Percentiles rank a stretch among this genome's conserved stretches.
Conservation (phyloP, 306 rosid species). For the Mimosa pudica region DNA sequence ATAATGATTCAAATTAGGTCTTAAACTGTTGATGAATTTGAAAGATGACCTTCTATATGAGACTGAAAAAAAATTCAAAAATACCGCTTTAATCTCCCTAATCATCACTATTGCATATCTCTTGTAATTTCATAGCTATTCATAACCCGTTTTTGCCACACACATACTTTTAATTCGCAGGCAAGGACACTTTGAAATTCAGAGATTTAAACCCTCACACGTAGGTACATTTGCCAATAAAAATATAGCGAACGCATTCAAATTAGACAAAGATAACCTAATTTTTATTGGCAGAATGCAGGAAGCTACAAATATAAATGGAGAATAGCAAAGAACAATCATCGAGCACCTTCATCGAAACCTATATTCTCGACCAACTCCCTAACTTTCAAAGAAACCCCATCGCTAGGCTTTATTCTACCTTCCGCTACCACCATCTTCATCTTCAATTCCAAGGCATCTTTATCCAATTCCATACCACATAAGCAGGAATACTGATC, state of each 20-base stretch:
- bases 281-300: slow-evolving; percentile 28
- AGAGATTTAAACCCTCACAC: background rate
- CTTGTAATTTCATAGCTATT: background rate
- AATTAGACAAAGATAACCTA: background rate
- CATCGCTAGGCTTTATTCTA: background rate
- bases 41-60: too few species aligned
- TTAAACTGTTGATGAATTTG: too few species aligned
- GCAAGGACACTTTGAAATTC: slow-evolving; percentile 2
- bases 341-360: slow-evolving; percentile 34
- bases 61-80: too few species aligned
- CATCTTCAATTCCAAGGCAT: slow-evolving; percentile 5
- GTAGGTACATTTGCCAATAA: background rate
- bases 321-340: slow-evolving; percentile 23
- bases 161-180: background rate
- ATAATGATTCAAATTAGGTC: too few species aligned
- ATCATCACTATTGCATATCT: background rate
- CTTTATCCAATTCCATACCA: too few species aligned
- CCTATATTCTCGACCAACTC: background rate
- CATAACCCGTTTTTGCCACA: background rate
- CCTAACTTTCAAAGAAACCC: slow-evolving; percentile 31
- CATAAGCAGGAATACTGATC: background rate
- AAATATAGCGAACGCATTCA: background rate
- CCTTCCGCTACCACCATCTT: slow-evolving; percentile 32
- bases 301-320: slow-evolving; percentile 16
- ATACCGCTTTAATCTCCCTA: background rate